Evolutionary conservation across 1,284 basidiomycete species (phyloP), one percentile per base, ranked within the genome.

Genomic region (Cryptococcus jaspeensis): DNA sequence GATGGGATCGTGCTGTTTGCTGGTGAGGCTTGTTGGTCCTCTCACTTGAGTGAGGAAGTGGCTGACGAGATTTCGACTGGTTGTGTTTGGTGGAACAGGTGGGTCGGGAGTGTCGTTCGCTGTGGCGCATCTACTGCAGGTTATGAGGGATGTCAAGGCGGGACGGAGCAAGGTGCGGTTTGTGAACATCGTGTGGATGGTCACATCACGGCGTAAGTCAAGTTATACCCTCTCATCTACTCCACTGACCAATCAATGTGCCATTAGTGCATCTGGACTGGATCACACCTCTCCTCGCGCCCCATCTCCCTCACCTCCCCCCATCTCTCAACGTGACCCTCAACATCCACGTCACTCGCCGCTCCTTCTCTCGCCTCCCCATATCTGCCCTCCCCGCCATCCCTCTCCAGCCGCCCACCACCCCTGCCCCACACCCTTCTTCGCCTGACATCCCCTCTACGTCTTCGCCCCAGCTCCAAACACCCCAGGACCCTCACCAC

Each of bases 81-180:
- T 15, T 16, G 43, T n/a, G n/a, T n/a, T n/a, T n/a, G n/a, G n/a
- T n/a, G 20, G 28, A 41, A 7, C 53, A 70, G 71, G 71, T 42
- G 75, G 75, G 20, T 73, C 73, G 0, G 75, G 75, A 32, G 63
- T 77, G 20, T 67, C 73, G 1, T 72, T 69, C 53, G 70, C 65
- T 4, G 53, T 71, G 3, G 52, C 72, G 2, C 64, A 71, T 49
- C 55, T 75, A 13, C 62, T 68, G 5, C 55, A 65, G 22, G 63
- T 72, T 36, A 58, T 74, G 13, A 43, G 52, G 12, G 63, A 67
- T 13, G 64, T 65, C 28, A 59, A 58, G 25, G 41, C 61, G n/a
- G 69, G 67, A 7, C 58, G 56, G 28, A 63, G 64, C 9, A 59
- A 63, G 18, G 66, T 69, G 53, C 71, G 55, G 11, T 36, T 46